phyloP scores from a whole-genome alignment of 202 grass and related monocot genomes.

The Alloteropsis angusta region DNA sequence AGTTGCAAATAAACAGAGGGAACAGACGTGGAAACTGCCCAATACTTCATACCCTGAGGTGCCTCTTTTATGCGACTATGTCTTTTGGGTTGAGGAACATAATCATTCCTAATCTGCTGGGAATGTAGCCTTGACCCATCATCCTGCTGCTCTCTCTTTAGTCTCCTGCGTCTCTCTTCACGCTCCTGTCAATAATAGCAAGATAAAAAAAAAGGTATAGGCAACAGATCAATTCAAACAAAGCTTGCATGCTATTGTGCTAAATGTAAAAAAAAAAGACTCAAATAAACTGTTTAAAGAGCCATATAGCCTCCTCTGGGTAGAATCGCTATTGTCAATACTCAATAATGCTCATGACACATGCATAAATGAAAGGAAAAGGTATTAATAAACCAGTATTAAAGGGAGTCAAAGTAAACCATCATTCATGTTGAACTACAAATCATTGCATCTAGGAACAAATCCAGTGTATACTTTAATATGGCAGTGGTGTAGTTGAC shows the following conservation, averaged over 20 bases:
- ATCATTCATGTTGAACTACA: not conserved
- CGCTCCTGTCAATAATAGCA: slow-evolving; percentile 52
- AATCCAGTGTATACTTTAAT: not conserved
- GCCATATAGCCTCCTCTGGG: not conserved
- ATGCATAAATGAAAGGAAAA: not conserved
- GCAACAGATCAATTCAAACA: not conserved
- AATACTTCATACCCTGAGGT: slow-evolving; percentile 57
- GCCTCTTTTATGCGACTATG: slow-evolving; percentile 59
- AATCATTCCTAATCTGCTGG: slow-evolving; percentile 51
- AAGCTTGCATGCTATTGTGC: not conserved
- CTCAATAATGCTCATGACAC: not conserved
- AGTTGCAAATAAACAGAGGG: not conserved
- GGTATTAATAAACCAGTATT: not conserved
- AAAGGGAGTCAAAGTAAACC: not conserved
- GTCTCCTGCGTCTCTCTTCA: slow-evolving; percentile 66
- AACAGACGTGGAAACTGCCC: not conserved
- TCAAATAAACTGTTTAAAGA: not conserved
- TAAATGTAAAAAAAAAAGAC: not conserved
- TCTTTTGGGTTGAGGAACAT: slow-evolving; percentile 47
- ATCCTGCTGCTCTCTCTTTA: slow-evolving; percentile 64
- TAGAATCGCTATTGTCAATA: not conserved
- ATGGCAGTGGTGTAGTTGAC: not conserved
- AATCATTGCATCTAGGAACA: not conserved
- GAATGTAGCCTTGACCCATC: slow-evolving; percentile 47
- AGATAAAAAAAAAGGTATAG: not conserved